Evolutionary conservation across 345 rosid species (phyloP).

Genomic region (Euclidium syriacum): DNA sequence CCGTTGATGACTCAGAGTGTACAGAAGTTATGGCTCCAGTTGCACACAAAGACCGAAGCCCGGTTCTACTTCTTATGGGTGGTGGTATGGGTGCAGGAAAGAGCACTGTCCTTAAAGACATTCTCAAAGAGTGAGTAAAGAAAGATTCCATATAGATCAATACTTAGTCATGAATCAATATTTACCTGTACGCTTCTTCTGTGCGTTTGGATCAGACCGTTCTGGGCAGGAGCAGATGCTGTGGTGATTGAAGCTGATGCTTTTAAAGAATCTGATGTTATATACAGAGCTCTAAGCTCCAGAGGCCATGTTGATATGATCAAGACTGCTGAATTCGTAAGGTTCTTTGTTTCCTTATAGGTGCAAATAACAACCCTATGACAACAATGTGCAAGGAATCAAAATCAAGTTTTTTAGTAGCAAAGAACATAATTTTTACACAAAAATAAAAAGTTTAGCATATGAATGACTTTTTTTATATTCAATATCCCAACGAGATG

Average conservation of each 20-base stretch:
- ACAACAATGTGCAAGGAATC: conserved; percentile 4
- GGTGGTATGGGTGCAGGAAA: conserved; percentile 99
- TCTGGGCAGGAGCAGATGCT: conserved; percentile 89
- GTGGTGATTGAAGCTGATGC: conserved; percentile 97
- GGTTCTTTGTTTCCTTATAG: conserved; percentile 17
- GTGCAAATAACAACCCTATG: background rate
- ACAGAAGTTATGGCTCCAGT: conserved; percentile 93
- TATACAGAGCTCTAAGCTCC: conserved; percentile 82
- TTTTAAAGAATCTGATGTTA: conserved; percentile 93
- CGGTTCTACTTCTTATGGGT: conserved; percentile 90
- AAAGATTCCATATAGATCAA: background rate
- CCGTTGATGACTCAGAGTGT: conserved; percentile 52
- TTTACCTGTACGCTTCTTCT: background rate
- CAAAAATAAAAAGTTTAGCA: background rate
- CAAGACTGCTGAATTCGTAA: conserved; percentile 82
- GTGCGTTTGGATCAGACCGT: conserved; percentile 51
- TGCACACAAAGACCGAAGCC: conserved; percentile 82
- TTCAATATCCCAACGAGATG: background rate
- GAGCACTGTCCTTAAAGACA: conserved; percentile 94
- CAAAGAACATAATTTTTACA: background rate
- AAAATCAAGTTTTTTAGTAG: background rate
- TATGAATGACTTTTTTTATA: background rate
- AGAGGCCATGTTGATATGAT: conserved; percentile 86
- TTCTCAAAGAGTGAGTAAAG: conserved; percentile 71
- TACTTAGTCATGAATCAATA: background rate